Evolutionary conservation across 2,329 filamentous ascomycete genomes (phyloP), one percentile per base, ranked within the genome.

Genomic region (Claviceps sp.): DNA sequence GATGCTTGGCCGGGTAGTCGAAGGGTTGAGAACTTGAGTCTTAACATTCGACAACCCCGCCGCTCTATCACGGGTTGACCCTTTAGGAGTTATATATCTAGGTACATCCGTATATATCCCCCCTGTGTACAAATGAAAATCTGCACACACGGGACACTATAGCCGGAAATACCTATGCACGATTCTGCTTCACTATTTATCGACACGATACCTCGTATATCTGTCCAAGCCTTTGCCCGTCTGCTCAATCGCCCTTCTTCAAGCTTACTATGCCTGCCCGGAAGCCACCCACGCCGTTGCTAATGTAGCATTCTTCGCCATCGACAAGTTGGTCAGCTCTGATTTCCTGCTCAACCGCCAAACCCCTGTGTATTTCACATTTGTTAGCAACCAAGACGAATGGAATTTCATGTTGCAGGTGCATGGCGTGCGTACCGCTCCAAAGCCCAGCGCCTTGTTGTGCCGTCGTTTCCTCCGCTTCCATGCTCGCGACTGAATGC

Each of bases 221-320:
- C n/a, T 29, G 20, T 22, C 14, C n/a, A 20, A 11, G 29, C 9
- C 29, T 22, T 20, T 43, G 38, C 7, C 38, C n/a, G 11, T 23
- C 23, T 40, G n/a, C 40, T 49, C 23, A 44, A 26, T 34, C 17
- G 23, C 22, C 13, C 23, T 45, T 52, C 17, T n/a, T 50, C 14
- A 71, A 55, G 17, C 54, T 58, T 37, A 77, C 56, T 42, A 57
- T 69, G 0, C 76, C 78, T 52, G 64, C 70, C 13, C 82, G 72
- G 58, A 95, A 95, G 0, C 91, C 91, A 56, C 85, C 78, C 1
- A 91, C 85, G 0, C 86, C 89, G 65, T 91, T 96, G 65, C 89
- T 95, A 50, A 96, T 69, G 86, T 88, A 95, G 55, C 90, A 85
- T 50, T 83, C 75, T 65, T 96, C 90, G 1, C 83, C 86, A 56